Conservation (phyloP, 768 basidiomycete species). For the Boletus edulis region DNA sequence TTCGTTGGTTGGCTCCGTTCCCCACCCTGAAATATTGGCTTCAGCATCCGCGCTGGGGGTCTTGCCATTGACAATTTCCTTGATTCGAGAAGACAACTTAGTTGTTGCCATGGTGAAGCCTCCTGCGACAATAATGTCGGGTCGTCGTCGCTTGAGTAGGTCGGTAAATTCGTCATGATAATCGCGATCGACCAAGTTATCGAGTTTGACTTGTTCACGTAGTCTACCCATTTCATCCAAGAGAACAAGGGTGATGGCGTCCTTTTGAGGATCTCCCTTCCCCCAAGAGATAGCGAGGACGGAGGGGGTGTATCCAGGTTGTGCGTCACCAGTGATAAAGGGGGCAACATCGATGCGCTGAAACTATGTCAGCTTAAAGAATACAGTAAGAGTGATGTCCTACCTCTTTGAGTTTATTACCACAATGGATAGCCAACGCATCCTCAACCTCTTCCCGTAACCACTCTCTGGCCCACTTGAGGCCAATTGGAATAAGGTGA, state of each 20-base stretch:
- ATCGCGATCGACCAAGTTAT: conserved; percentile 76
- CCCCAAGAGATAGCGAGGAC: conserved; percentile 95
- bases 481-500: conserved; percentile 77
- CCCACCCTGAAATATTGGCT: conserved; percentile 20
- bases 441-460: conserved; percentile 91
- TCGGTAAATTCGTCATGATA: conserved; percentile 74
- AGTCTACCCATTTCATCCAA: conserved; percentile 86
- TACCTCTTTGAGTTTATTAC: conserved; percentile 68
- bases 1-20: conserved; percentile 34
- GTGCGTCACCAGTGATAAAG: conserved; percentile 58
- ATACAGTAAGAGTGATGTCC: conserved; percentile 21
- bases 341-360: conserved; percentile 86
- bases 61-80: conserved; percentile 45
- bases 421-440: conserved; percentile 64
- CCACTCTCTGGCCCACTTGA: conserved; percentile 89
- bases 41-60: conserved; percentile 23
- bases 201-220: conserved; percentile 86
- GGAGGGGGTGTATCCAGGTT: conserved; percentile 66
- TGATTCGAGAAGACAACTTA: conserved; percentile 64
- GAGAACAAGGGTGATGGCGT: conserved; percentile 82
- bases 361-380: conserved; percentile 11
- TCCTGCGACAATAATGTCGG: conserved; percentile 85
- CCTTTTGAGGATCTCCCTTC: conserved; percentile 89
- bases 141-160: conserved; percentile 76
- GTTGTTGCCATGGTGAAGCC: conserved; percentile 84